Evolutionary conservation across 177 flowering plant species (phyloP).

Genomic region (Telopea speciosissima): DNA sequence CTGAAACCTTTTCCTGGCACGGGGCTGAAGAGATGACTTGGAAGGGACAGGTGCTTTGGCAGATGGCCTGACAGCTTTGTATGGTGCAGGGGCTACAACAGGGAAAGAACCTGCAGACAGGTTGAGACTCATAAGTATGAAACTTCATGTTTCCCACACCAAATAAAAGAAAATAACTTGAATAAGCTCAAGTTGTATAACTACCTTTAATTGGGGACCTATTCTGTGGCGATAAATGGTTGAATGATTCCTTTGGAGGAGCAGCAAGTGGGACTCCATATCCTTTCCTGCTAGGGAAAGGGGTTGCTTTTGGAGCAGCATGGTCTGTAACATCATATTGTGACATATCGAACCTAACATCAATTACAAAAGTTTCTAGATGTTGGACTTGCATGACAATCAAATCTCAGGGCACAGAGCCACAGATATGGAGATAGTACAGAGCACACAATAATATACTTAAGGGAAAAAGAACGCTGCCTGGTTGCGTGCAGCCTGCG

Average conservation of each 20-base stretch:
- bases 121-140: not conserved
- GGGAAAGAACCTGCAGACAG: conserved; percentile 12
- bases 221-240: conserved; percentile 14
- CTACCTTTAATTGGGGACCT: conserved; percentile 35
- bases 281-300: conserved; percentile 20
- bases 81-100: conserved; percentile 31
- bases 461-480: too few relatives aligned
- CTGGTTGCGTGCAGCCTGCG: too few relatives aligned
- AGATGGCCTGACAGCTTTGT: conserved; percentile 13
- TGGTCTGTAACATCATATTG: conserved; percentile 24
- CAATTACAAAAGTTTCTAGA: conserved; percentile 1
- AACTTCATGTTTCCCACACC: not conserved
- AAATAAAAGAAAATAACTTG: not conserved
- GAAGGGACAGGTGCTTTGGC: conserved; percentile 28
- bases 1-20: conserved; percentile 12
- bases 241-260: conserved; percentile 22
- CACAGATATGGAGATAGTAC: too few relatives aligned
- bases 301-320: conserved; percentile 21
- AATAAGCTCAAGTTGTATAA: not conserved
- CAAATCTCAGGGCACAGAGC: not conserved
- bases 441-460: too few relatives aligned
- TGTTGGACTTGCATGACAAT: not conserved
- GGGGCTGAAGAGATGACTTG: conserved; percentile 19
- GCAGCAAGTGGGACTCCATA: conserved; percentile 21
- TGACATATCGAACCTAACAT: conserved; percentile 10